Base-by-base conservation (phyloP, 306 rosid species). In the Inga oerstediana region DNA sequence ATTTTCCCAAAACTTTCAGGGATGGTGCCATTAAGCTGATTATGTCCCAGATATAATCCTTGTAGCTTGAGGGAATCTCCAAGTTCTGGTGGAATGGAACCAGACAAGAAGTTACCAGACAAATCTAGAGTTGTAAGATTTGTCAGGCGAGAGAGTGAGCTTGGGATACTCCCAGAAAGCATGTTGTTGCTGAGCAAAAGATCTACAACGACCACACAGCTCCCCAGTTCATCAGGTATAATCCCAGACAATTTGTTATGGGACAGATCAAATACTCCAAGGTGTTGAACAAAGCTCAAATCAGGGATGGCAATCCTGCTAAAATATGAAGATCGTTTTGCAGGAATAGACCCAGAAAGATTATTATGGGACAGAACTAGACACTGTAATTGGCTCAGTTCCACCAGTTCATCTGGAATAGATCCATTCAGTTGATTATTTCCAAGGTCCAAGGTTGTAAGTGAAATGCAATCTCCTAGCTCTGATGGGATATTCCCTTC, bases 91-190 rank as follows among this genome's bases (percentile, higher is more conserved):
- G 99, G 98, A 85, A 97, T 92, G 54, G 94, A 87, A 80, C 99
- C 98, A 5, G 90, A 76, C 58, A 97, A 93, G 71, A 88, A 76
- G 88, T 97, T 97, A 75, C 89, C 88, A 34, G 99, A 97, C 85
- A 97, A 86, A 90, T 97, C 99, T 93, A 97, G 81, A 32, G 97
- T 89, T 84, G 97, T 91, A 37, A 97, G 93, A 87, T 94, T 94
- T 39, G 74, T 77, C 82, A 97, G 72, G 52, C 68, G 93, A 2
- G 93, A 87, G 56, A 97, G 93, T 11, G 95, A 90, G 19, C 72
- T 77, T 0, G 98, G 99, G 85, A 97, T 88, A 68, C 82, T 79
- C 59, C 99, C 99, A 10, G 93, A 86, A 12, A 97, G 93, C 88
- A 88, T 79, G 88, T 97, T 97, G 84, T 91, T 89, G 84, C 86